These are phyloP conservation scores for Circinella umbellata DNA, from an alignment of 371 early-diverging fungal genomes.

Conservation along the genomic window DNA sequence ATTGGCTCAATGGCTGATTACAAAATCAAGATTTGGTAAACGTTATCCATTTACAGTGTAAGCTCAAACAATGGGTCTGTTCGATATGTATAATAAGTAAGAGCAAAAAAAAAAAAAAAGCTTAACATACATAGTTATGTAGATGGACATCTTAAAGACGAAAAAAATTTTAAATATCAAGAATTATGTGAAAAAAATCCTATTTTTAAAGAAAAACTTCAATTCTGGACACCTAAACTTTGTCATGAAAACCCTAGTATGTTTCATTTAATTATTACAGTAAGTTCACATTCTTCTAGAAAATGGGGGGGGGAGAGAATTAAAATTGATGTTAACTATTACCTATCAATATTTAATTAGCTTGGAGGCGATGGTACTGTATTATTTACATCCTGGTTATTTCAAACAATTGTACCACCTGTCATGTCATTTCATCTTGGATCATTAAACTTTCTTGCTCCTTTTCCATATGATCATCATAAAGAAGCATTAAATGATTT, in stretches of 20 bases:
- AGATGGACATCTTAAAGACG: conserved; percentile 61
- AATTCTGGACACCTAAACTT: conserved; percentile 80
- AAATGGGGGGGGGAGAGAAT: neutral
- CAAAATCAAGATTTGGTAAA: conserved; percentile 48
- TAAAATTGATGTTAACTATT: neutral
- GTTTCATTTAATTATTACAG: conserved; percentile 78
- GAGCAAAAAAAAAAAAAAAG: neutral
- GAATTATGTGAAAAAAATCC: conserved; percentile 49
- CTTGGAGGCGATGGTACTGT: conserved; percentile 92
- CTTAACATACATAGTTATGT: conserved; percentile 50
- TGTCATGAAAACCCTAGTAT: conserved; percentile 68
- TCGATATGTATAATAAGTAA: no score
- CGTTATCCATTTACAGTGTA: conserved; percentile 68
- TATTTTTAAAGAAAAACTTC: conserved; percentile 50
- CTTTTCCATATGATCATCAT: conserved; percentile 72
- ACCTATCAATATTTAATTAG: conserved; percentile 32
- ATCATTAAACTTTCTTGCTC: conserved; percentile 90
- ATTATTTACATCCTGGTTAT: conserved; percentile 85
- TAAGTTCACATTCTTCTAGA: conserved; percentile 25
- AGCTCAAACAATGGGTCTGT: conserved; percentile 18
- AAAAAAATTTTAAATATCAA: conserved; percentile 58
- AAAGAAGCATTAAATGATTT: conserved; percentile 55
- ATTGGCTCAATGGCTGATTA: conserved; percentile 78
- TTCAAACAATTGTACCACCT: conserved; percentile 87
- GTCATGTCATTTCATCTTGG: conserved; percentile 89